Percentiles rank a stretch among this genome's conserved stretches.
phyloP scores from a whole-genome alignment of 192 early-diverging fungal species.

The Phlyctochytrium planicorne region DNA sequence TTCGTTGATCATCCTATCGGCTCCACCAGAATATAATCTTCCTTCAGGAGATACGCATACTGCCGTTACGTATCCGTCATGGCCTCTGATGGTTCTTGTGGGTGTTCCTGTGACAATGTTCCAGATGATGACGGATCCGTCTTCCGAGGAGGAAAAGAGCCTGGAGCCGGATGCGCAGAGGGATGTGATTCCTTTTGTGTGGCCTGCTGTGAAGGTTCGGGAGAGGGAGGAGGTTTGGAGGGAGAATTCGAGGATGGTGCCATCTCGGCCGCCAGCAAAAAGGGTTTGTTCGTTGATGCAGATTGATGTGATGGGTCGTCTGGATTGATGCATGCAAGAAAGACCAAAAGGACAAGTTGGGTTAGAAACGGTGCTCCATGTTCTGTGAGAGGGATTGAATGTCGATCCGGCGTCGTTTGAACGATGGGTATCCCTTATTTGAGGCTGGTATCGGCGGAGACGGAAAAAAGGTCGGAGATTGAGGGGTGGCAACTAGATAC shows the following conservation, averaged over 20 bases:
- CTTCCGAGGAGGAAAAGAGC: constrained; percentile 31
- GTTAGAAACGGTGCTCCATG: no score
- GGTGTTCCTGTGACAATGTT: not conserved
- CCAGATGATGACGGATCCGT: constrained; percentile 34
- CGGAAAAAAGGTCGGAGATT: no score
- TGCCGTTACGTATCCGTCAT: constrained; percentile 27
- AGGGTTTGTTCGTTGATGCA: constrained; percentile 28
- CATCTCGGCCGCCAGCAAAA: constrained; percentile 35
- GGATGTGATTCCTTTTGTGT: constrained; percentile 11
- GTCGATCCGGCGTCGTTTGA: no score
- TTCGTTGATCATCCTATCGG: constrained; percentile 16
- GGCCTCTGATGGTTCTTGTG: constrained; percentile 7
- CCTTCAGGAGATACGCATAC: constrained; percentile 24
- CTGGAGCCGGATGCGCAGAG: not conserved
- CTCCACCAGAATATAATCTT: constrained; percentile 8
- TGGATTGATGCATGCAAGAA: not conserved
- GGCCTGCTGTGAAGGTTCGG: constrained; percentile 4
- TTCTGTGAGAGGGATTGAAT: no score
- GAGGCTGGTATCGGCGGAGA: no score
- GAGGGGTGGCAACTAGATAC: no score
- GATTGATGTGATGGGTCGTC: constrained; percentile 16
- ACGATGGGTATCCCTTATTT: no score
- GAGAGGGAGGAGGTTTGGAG: constrained; percentile 20
- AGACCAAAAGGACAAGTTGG: not conserved
- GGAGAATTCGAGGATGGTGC: constrained; percentile 40